Evolutionary conservation across 805 yeast species (phyloP), one percentile per base, ranked within the genome.

Genomic region (Wickerhamomyces kurtzmanii): DNA sequence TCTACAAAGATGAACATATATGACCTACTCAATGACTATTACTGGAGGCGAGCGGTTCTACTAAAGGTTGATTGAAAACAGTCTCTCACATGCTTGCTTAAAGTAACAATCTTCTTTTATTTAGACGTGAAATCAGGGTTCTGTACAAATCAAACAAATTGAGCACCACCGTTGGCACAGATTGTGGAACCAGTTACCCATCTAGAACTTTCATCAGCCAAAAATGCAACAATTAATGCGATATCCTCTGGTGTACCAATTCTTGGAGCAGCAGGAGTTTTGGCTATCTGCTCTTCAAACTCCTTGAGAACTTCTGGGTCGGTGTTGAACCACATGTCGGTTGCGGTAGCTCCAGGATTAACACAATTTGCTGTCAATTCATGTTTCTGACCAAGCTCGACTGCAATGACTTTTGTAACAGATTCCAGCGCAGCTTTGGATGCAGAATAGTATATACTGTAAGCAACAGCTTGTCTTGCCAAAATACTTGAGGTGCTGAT

Each of bases 191-290:
- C 44, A 12, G 38, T 27, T 17, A 31, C 24, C 44, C 44, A 40
- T 23, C 40, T 31, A 17, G 36, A 26, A 12, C 31, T 27, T 21
- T 40, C 42, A 12, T 27, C 33, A 30, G 27, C 29, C 29, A 40
- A 22, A 25, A 36, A 36, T 5, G 31, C 37, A 14, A 37, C 40
- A 30, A 36, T 34, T 12, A 30, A 31, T 9, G 42, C 44, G 24
- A 40, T 38, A 18, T 40, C 44, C n/a, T 33, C 31, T 11, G 44
- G 42, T 17, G 23, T 24, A 16, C 40, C 44, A n/a, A 40, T 28
- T 25, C 44, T 34, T 16, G 34, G 26, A 4, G 38, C 42, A 14
- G 41, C 40, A 12, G 44, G 40, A 8, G 40, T 39, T 12, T 15
- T 27, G 5, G 25, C 20, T 17, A 35, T 30, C 5, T 10, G 16